Conservation (phyloP, 2,329 filamentous ascomycete species). For the Botrytis cinerea region DNA sequence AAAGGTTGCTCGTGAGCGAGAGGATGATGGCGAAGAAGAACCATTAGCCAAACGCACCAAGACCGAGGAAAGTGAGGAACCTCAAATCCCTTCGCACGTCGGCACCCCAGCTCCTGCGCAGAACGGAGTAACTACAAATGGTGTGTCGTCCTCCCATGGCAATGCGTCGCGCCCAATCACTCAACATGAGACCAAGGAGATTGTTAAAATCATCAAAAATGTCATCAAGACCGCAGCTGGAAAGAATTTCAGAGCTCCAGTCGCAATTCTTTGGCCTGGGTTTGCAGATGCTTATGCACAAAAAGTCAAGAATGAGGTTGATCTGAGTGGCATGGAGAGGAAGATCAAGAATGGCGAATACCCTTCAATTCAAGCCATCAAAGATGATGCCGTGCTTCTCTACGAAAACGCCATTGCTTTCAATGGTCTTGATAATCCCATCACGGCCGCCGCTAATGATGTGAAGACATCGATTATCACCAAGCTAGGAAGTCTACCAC, state of each 20-base stretch:
- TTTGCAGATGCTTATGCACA: conserved; percentile 74
- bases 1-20: conserved; percentile 74
- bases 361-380: conserved; percentile 68
- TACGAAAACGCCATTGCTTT: conserved; percentile 77
- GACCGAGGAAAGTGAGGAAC: conserved; percentile 53
- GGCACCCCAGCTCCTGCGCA: conserved; percentile 29
- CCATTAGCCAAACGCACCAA: conserved; percentile 80
- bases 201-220: conserved; percentile 67
- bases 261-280: conserved; percentile 71
- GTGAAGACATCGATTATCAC: conserved; percentile 62
- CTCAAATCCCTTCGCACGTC: conserved; percentile 30
- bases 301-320: conserved; percentile 75
- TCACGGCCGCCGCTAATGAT: conserved; percentile 60
- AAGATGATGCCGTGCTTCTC: conserved; percentile 74
- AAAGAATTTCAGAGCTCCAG: conserved; percentile 72
- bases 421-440: conserved; percentile 76
- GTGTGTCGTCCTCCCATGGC: conserved; percentile 27
- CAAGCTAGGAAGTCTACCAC: conserved; percentile 49
- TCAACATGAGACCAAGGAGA: conserved; percentile 59
- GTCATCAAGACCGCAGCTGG: conserved; percentile 87
- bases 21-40: conserved; percentile 67
- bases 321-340: conserved; percentile 78
- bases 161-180: conserved; percentile 49
- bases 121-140: conserved; percentile 30
- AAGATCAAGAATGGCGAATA: conserved; percentile 73